Conservation (phyloP, 306 rosid genomes). For the Quercus aquifolioides region DNA sequence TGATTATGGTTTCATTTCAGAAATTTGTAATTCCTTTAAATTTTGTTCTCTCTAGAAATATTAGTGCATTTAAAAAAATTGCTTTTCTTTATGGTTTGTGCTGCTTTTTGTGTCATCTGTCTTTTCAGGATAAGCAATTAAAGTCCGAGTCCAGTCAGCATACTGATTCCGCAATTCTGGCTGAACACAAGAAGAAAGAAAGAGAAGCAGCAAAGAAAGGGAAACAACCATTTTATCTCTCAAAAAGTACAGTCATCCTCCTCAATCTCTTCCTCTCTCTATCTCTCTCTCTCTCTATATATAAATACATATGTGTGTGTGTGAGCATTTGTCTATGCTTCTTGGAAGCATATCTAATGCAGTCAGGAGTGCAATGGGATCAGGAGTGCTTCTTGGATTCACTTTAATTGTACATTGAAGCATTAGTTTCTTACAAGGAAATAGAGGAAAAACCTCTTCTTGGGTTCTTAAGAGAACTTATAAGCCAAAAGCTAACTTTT, state of each 20-base stretch:
- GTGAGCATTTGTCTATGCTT: not conserved
- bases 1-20: not conserved
- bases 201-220: conserved; percentile 82
- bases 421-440: too few species aligned
- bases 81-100: not conserved
- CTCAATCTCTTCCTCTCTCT: not conserved
- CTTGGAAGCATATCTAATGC: not conserved
- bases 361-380: too few species aligned
- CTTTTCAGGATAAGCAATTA: conserved; percentile 68
- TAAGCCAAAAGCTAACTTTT: too few species aligned
- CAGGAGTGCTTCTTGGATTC: too few species aligned
- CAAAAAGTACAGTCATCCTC: conserved; percentile 49
- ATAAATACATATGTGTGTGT: too few species aligned
- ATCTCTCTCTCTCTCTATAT: not conserved
- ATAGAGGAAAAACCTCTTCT: too few species aligned
- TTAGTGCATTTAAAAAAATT: not conserved
- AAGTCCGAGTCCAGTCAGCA: conserved; percentile 44
- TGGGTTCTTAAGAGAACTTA: too few species aligned
- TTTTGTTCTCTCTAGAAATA: conserved; percentile 13
- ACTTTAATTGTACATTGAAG: too few species aligned
- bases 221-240: conserved; percentile 63
- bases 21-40: not conserved
- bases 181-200: conserved; percentile 75
- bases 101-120: not conserved
- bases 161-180: conserved; percentile 46